A percentile compares a stretch with the other conserved stretches of the same genome.
These are phyloP conservation scores for Linnemannia zychae DNA, from an alignment of 192 early-diverging fungal genomes.

Conservation along the genomic window DNA sequence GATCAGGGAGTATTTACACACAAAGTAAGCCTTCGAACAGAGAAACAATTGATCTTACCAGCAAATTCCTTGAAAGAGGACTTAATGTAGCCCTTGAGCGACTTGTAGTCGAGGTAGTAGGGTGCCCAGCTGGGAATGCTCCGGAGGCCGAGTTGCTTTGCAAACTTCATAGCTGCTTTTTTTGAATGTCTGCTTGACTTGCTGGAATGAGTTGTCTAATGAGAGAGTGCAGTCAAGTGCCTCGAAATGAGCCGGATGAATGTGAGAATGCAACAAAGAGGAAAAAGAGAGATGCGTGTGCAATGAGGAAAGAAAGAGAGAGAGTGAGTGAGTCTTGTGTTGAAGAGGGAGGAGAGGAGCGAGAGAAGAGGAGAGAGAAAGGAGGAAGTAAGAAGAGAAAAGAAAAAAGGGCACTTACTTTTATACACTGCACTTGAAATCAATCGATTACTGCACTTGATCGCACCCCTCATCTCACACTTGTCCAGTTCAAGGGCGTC, in stretches of 20 bases:
- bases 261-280: background rate
- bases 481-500: too few relatives aligned
- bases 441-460: too few relatives aligned
- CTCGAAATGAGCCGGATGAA: background rate
- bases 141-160: constrained; percentile 67
- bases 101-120: constrained; percentile 68
- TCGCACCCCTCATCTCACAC: too few relatives aligned
- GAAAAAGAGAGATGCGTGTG: background rate
- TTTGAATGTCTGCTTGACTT: background rate
- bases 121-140: constrained; percentile 65
- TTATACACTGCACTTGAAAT: background rate
- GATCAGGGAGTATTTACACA: background rate
- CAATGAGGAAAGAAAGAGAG: background rate
- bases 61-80: constrained; percentile 42
- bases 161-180: constrained; percentile 68
- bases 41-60: constrained; percentile 1
- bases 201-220: background rate
- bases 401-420: background rate
- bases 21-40: too few relatives aligned
- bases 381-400: background rate
- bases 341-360: background rate
- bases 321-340: background rate
- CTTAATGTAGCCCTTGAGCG: constrained; percentile 64
- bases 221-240: background rate
- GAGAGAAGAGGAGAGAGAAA: constrained; percentile 1